phyloP scores from a whole-genome alignment of 2,329 filamentous ascomycete species.

The Trichophyton mentagrophytes region DNA sequence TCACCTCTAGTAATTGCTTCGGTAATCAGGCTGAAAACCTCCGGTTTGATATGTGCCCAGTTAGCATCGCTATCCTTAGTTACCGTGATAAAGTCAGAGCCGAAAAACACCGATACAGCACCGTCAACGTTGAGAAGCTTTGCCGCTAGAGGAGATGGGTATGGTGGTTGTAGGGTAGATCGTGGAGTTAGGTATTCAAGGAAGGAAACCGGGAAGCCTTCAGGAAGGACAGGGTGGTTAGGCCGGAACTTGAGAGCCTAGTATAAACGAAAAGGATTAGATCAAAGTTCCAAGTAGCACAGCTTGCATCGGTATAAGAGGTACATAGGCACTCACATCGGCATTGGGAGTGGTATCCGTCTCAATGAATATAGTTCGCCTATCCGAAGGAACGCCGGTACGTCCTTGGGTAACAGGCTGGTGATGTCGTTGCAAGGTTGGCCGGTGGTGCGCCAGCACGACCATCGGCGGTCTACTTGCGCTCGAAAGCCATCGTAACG shows the following conservation, averaged over 20 bases:
- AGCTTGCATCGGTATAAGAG: background rate
- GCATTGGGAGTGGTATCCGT: slow-evolving; percentile 87
- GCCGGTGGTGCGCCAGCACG: slow-evolving; percentile 37
- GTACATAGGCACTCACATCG: slow-evolving; percentile 47
- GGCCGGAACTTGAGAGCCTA: slow-evolving; percentile 82
- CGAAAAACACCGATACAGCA: slow-evolving; percentile 90
- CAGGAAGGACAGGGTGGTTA: slow-evolving; percentile 72
- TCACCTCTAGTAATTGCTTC: slow-evolving; percentile 79
- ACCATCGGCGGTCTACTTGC: slow-evolving; percentile 33
- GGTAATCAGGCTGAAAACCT: slow-evolving; percentile 89
- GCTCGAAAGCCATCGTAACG: slow-evolving; percentile 19
- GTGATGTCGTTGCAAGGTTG: slow-evolving; percentile 32
- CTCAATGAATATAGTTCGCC: slow-evolving; percentile 89
- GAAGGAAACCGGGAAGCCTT: slow-evolving; percentile 58
- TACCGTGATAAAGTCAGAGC: slow-evolving; percentile 89
- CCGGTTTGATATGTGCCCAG: slow-evolving; percentile 90
- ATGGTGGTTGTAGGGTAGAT: slow-evolving; percentile 72
- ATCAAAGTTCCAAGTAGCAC: slow-evolving; percentile 3
- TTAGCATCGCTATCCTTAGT: slow-evolving; percentile 78
- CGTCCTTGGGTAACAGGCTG: slow-evolving; percentile 26
- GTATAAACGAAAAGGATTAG: background rate
- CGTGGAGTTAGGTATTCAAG: slow-evolving; percentile 86
- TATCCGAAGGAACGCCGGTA: slow-evolving; percentile 28
- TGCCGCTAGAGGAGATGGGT: slow-evolving; percentile 82
- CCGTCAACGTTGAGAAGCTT: slow-evolving; percentile 88